phyloP scores from a whole-genome alignment of 2,329 filamentous ascomycete species.

The Corniculantispora saksenae region DNA sequence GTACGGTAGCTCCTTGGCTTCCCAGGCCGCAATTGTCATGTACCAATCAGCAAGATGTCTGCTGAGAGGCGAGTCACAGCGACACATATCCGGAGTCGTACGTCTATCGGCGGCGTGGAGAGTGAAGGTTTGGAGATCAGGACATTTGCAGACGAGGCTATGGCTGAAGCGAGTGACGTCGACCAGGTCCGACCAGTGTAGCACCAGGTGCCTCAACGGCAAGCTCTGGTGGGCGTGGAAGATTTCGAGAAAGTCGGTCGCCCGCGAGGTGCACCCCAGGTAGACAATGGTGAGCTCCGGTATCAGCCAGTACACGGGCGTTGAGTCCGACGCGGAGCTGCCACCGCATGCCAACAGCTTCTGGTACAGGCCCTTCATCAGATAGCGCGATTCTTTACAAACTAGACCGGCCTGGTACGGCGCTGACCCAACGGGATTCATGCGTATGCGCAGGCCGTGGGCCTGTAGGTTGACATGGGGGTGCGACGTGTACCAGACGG shows the following conservation, averaged over 20 bases:
- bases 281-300: slow-evolving; percentile 14
- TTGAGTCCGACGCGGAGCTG: background rate
- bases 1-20: slow-evolving; percentile 4
- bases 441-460: slow-evolving; percentile 8
- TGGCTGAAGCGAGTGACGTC: slow-evolving; percentile 12
- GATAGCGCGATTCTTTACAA: slow-evolving; percentile 14
- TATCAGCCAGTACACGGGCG: slow-evolving; percentile 14
- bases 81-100: slow-evolving; percentile 12
- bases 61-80: slow-evolving; percentile 11
- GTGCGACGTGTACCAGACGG: slow-evolving; percentile 16
- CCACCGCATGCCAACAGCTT: background rate
- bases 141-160: slow-evolving; percentile 6
- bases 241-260: slow-evolving; percentile 17
- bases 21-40: background rate
- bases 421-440: slow-evolving; percentile 10
- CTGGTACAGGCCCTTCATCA: slow-evolving; percentile 7
- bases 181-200: slow-evolving; percentile 12
- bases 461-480: slow-evolving; percentile 17
- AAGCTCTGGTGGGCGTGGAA: slow-evolving; percentile 11
- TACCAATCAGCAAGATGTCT: slow-evolving; percentile 6
- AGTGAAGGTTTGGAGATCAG: slow-evolving; percentile 9
- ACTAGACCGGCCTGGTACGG: slow-evolving; percentile 5
- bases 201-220: slow-evolving; percentile 11
- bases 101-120: slow-evolving; percentile 8
- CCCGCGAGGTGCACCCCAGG: slow-evolving; percentile 15